Base-by-base conservation (phyloP, 371 early-diverging fungal species). In the Polyrhizophydium stewartii region DNA sequence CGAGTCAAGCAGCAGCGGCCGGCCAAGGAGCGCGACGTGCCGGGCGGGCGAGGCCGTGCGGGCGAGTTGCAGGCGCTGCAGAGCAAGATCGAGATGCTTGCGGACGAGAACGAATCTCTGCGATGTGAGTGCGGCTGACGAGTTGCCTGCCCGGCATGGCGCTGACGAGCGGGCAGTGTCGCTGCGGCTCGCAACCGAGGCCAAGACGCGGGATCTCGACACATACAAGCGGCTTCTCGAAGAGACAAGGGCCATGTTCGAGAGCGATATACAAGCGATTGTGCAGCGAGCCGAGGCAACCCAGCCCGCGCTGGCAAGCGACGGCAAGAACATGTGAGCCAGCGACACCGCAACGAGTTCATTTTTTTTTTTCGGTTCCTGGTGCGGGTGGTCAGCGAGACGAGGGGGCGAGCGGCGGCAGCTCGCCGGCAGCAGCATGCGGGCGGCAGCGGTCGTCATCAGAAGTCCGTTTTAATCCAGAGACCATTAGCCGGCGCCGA, bases 31-130 rank as follows among this genome's bases (percentile, higher is more conserved):
- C 16, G 43, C 16, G n/a, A 43, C 16, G 43, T n/a, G n/a, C 43
- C 43, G 43, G n/a, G 43, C n/a, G n/a, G 43, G 16, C n/a, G 43
- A 17, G 16, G 16, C 16, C 16, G n/a, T 17, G 43, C 16, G 17
- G 43, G 43, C 43, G n/a, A 43, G 43, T 17, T n/a, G 16, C 16
- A 43, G n/a, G n/a, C 16, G 43, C 16, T 43, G 43, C 43, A 43
- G n/a, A 43, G n/a, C 43, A 43, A 43, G 43, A 16, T 43, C n/a
- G 43, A 43, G 16, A 16, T 43, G 43, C n/a, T 43, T 17, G 43
- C n/a, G 43, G n/a, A 43, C 43, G 43, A 43, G 43, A 43, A 43
- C n/a, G 43, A 43, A n/a, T 16, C 43, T 43, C n/a, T 43, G 43
- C 16, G n/a, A 43, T 17, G 43, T 43, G n/a, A 43, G 43, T 43